Evolutionary conservation across 202 grass and related monocot genomes (phyloP).

Genomic region (Carex arenaria): DNA sequence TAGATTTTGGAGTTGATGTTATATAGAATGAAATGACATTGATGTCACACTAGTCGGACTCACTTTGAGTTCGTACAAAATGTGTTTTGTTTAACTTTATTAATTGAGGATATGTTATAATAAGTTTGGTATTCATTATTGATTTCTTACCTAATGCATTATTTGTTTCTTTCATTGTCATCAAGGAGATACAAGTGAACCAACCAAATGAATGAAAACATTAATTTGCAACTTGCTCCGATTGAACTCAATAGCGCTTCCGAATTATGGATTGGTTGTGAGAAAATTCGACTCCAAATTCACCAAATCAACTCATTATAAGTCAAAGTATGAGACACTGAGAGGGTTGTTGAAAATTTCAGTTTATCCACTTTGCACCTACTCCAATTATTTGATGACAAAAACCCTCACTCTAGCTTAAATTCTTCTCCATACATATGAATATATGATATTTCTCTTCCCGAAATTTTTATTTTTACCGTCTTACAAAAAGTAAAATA

Average conservation of each 20-base stretch:
- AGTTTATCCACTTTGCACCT: background rate
- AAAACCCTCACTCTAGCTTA: background rate
- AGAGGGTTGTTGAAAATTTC: background rate
- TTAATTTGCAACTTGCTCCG: background rate
- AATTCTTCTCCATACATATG: too few species aligned
- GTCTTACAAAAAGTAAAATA: too few species aligned
- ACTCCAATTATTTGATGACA: background rate
- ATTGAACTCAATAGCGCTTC: background rate
- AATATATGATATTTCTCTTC: too few species aligned
- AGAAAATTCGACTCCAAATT: constrained; percentile 4
- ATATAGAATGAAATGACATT: too few species aligned
- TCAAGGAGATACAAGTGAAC: background rate
- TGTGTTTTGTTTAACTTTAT: background rate
- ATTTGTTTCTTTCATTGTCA: too few species aligned
- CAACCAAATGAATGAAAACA: background rate
- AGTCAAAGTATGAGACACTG: background rate
- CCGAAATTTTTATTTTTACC: too few species aligned
- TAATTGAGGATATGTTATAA: background rate
- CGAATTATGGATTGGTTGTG: background rate
- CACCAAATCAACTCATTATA: background rate
- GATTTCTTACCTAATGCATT: too few species aligned
- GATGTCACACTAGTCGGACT: too few species aligned
- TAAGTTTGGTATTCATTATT: background rate
- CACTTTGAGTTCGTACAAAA: background rate
- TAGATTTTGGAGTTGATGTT: too few species aligned